These are phyloP conservation scores for Curvularia hawaiiensis DNA, from an alignment of 2,329 filamentous ascomycete species.

Conservation along the genomic window DNA sequence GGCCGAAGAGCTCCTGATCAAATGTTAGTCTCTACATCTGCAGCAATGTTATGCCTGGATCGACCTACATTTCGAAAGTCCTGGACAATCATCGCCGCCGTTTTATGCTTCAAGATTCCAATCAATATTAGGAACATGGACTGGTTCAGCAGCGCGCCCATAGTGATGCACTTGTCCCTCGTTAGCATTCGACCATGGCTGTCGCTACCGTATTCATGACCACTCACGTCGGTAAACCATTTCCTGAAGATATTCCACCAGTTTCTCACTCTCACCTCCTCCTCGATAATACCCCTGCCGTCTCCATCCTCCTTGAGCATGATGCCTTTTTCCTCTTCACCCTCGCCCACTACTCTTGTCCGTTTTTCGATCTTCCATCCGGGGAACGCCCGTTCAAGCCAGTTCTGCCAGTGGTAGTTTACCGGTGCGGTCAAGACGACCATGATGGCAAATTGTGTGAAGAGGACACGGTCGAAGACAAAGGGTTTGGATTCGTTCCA, in stretches of 20 bases:
- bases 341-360: constrained; percentile 20
- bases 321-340: constrained; percentile 38
- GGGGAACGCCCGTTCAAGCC: constrained; percentile 76
- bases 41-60: constrained; percentile 16
- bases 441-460: constrained; percentile 59
- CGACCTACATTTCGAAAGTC: constrained; percentile 47
- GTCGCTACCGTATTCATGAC: not conserved
- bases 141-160: constrained; percentile 69
- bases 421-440: constrained; percentile 74
- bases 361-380: constrained; percentile 50
- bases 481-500: constrained; percentile 44
- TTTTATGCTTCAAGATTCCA: constrained; percentile 54
- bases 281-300: constrained; percentile 31
- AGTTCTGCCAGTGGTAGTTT: constrained; percentile 86
- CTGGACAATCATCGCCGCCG: constrained; percentile 33
- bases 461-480: constrained; percentile 45
- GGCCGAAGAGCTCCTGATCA: constrained; percentile 36
- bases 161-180: constrained; percentile 56
- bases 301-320: constrained; percentile 37
- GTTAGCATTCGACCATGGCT: constrained; percentile 12
- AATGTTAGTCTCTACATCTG: constrained; percentile 15
- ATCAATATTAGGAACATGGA: constrained; percentile 67
- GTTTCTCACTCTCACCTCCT: constrained; percentile 39
- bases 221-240: constrained; percentile 62
- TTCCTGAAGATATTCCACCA: constrained; percentile 69